Base-by-base conservation (phyloP, 78 protist species). In the Diacronema lutheri region DNA sequence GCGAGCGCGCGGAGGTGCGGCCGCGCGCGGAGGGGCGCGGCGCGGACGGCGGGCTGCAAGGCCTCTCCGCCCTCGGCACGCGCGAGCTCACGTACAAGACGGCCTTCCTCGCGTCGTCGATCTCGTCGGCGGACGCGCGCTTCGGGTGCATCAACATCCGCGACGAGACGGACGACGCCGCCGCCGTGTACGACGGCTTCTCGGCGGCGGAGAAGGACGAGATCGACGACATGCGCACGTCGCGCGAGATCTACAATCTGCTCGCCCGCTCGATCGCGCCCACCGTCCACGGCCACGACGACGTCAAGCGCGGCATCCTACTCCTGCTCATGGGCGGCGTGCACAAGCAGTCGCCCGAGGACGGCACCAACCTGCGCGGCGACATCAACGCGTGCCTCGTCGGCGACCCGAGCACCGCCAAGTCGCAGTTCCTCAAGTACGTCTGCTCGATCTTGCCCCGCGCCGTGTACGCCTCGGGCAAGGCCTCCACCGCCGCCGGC, bases 341-440 rank as follows among this genome's bases (percentile, higher is more conserved):
- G 21, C 96, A 93, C 83, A 99, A 99, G 93, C 3, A 33, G 10
- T 92, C 99, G 14, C 69, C 74, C 1, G 4, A n/a, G 35, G 68
- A 73, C 56, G 88, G 83, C 26, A 96, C 93, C 37, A 31, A 85
- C 23, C 88, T 97, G 11, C 66, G 99, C n/a, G 99, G 99, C 29
- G 99, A 99, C 83, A 96, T 99, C 88, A 99, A 99, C 88, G 93
- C 94, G 26, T 97, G 98, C 85, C 86, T 98, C 21, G 98, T 98
- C 58, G 99, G 99, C 50, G 99, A 99, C 88, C 99, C 99, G 0
- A 81, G 97, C 37, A 93, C 97, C 0, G 97, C 99, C 33, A 99
- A 99, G 92, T 86, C 93, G 20, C 98, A 97, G 83, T 97, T 99
- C 68, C 93, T 99, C 62, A 97, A 97, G 92, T 97, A 92, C 84